Base-by-base conservation (phyloP, 2,329 filamentous ascomycete species). In the Fusarium vanettenii region DNA sequence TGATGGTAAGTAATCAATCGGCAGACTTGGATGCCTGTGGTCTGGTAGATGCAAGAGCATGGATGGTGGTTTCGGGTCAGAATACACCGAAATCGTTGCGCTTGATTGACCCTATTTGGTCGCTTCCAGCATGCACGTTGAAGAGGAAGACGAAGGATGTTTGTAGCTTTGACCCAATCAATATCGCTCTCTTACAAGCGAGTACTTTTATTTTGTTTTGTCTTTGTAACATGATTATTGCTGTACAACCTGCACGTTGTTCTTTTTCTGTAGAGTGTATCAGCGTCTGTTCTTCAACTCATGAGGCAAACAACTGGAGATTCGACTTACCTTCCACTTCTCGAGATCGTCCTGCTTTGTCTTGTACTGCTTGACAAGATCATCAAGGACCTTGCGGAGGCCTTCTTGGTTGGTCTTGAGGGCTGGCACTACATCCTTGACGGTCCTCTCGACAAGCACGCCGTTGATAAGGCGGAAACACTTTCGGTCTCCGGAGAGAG, bases 391-490 rank as follows among this genome's bases (percentile, higher is more conserved):
- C 85, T 98, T 97, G 85, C 93, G 97, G 81, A 99, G 83, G 2
- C 97, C 96, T 73, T 98, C 96, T 29, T 95, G 94, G 82, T 99
- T 98, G 22, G 95, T 98, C 86, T 95, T 93, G 71, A 99, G 88
- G 29, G 95, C 94, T 7, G 97, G 97, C 65, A 97, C 88, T 14
- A 99, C 94, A 83, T 98, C 97, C 83, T 95, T 89, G 77, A 99
- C 94, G 18, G 96, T 98, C 78, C 95, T 90, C 87, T 99, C 97
- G 64, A 98, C 94, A 68, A 99, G 87, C 27, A 98, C 95, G 55
- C 97, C 97, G 83, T 99, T 98, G 83, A 99, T 97, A 90, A 99
- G 95, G 78, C 97, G 95, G 86, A 98, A 99, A 86, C 96, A 98
- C 87, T 98, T 99, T 80, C 97, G 94, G 76, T 97, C 93, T 74